Base-by-base conservation (phyloP, 306 rosid genomes). In the Corylus avellana region DNA sequence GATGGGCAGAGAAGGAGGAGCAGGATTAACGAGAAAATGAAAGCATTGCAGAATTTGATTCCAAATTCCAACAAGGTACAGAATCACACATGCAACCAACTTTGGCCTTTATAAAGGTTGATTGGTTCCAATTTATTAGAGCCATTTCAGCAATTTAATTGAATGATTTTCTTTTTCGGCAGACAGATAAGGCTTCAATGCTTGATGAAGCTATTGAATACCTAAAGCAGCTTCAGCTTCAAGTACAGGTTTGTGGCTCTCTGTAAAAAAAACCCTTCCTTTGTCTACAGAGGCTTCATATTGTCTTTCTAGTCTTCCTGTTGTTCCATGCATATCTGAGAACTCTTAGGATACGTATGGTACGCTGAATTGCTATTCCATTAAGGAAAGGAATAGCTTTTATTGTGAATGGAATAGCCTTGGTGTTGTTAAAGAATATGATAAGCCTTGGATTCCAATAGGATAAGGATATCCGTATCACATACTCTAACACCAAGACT, bases 131-230 rank as follows among this genome's bases (percentile, higher is more conserved):
- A 18, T 16, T 73, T 53, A 20, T 27, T 32, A 44, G 53, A 63
- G 71, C 83, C 51, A 9, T 73, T 62, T 44, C 9, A 81, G 37
- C 66, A 80, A 71, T 50, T 62, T 22, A 1, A 61, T 78, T 54
- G 72, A 59, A 4, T 25, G 2, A 10, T 22, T 61, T 80, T 76
- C 39, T 74, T 55, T 53, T 74, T 76, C 48, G 73, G 83, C 91
- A 92, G 98, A 91, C 96, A 20, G 98, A 95, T 80, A 95, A 95
- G 88, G 98, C 98, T 83, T 95, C 98, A 11, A 93, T 95, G 98
- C 90, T 95, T 53, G 98, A 95, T 81, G 98, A 95, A 84, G 97
- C 97, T 77, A 95, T 95, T 72, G 98, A 95, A 84, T 95, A 95
- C 82, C 94, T 95, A 49, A 95, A 92, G 87, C 98, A 95, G 86